Evolutionary conservation across 2,329 filamentous ascomycete genomes (phyloP).

Genomic region (Coniochaeta pulveracea): DNA sequence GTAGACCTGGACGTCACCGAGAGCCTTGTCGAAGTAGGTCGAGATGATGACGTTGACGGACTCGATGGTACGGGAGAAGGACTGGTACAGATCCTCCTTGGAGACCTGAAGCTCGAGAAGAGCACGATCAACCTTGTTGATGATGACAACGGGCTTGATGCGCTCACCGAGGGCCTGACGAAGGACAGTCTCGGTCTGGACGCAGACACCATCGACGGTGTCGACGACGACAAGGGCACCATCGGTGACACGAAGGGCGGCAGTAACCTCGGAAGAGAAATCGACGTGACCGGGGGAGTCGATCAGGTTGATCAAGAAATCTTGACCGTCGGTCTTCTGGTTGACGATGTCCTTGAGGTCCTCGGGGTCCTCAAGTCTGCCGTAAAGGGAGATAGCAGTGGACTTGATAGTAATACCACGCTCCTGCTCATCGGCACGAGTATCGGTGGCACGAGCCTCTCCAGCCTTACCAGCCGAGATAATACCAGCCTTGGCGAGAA

Average conservation of each 20-base stretch:
- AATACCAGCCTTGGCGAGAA: slow-evolving; percentile 98
- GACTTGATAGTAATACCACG: slow-evolving; percentile 99
- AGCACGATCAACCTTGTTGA: slow-evolving; percentile 99
- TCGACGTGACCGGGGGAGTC: slow-evolving; percentile 99
- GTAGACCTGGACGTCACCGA: slow-evolving; percentile 98
- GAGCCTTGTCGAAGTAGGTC: slow-evolving; percentile 93
- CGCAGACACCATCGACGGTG: slow-evolving; percentile 98
- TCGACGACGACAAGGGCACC: slow-evolving; percentile 99
- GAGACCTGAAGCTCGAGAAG: slow-evolving; percentile 96
- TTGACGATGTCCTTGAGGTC: slow-evolving; percentile 91
- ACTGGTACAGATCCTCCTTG: slow-evolving; percentile 99
- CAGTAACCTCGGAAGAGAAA: slow-evolving; percentile 99
- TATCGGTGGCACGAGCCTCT: slow-evolving; percentile 93
- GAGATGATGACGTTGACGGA: slow-evolving; percentile 99
- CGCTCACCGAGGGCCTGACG: slow-evolving; percentile 98
- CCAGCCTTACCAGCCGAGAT: slow-evolving; percentile 97
- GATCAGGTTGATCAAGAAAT: slow-evolving; percentile 99
- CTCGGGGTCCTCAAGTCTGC: slow-evolving; percentile 65
- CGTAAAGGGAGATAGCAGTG: slow-evolving; percentile 97
- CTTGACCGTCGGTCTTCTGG: slow-evolving; percentile 73
- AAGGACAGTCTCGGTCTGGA: slow-evolving; percentile 99
- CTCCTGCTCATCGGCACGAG: slow-evolving; percentile 94
- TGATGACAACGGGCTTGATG: slow-evolving; percentile 98
- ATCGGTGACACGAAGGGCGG: slow-evolving; percentile 98
- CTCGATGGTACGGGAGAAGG: slow-evolving; percentile 98